phyloP scores from a whole-genome alignment of 2,329 filamentous ascomycete species.

The Bipolaris oryzae region DNA sequence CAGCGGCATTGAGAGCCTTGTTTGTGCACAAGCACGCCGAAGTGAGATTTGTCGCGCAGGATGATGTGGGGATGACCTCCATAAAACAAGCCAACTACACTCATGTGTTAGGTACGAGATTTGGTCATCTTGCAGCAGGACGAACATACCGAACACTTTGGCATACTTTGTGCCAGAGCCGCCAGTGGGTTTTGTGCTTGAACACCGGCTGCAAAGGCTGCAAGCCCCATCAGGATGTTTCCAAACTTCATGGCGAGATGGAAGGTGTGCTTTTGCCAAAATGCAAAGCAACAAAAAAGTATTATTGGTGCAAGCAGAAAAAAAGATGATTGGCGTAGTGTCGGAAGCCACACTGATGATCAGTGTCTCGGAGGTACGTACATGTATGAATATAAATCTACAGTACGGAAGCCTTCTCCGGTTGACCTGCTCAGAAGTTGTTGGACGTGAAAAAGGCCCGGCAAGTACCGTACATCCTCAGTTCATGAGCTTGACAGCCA shows the following conservation, averaged over 20 bases:
- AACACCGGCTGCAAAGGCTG: slow-evolving; percentile 11
- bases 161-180: slow-evolving; percentile 21
- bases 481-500: slow-evolving; percentile 4
- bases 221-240: slow-evolving; percentile 7
- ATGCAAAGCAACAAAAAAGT: background rate
- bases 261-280: background rate
- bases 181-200: slow-evolving; percentile 19
- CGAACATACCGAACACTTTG: slow-evolving; percentile 24
- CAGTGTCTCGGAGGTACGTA: slow-evolving; percentile 2
- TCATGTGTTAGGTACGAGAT: slow-evolving; percentile 4
- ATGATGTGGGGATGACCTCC: slow-evolving; percentile 40
- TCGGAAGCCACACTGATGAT: background rate
- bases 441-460: slow-evolving; percentile 6
- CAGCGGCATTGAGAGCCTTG: slow-evolving; percentile 35
- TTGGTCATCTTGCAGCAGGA: background rate
- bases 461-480: background rate
- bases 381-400: slow-evolving; percentile 7
- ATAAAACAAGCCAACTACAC: slow-evolving; percentile 27
- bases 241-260: slow-evolving; percentile 15
- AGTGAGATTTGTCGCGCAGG: slow-evolving; percentile 47
- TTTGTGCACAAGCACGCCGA: slow-evolving; percentile 50
- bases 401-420: background rate
- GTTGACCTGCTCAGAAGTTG: background rate
- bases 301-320: background rate
- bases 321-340: background rate